Base-by-base conservation (phyloP, 257 asterid species). In the Jasminum sambac region DNA sequence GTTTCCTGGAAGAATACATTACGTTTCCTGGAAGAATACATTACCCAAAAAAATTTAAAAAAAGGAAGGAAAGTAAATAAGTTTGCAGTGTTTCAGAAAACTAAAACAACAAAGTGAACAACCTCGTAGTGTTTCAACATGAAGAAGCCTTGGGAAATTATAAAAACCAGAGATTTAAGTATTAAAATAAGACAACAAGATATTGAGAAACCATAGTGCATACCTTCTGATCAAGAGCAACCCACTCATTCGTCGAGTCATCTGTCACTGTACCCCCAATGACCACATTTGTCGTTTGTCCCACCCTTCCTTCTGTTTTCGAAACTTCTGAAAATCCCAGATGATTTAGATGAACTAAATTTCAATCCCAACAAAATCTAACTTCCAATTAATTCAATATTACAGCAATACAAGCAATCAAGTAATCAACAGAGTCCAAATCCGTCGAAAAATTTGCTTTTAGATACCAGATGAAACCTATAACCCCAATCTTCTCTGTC, bases 191-290 rank as follows among this genome's bases (percentile, higher is more conserved):
- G 26, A 38, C 55, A 55, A 25, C 16, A 60, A 68, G 36, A 55
- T 23, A 58, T 52, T 19, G 39, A 58, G 67, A 43, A 6, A 42
- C 48, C 16, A 55, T n/a, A 48, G 63, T 55, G 30, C 67, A 5
- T 64, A 92, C 98, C 96, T 91, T 91, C 77, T 91, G 79, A 76
- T 89, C 96, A 37, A 91, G 75, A 70, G 81, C 71, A 72, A 91
- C 78, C 95, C 98, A 91, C 85, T 89, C 98, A 66, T 86, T 86
- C 36, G 89, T 78, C 6, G 98, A 83, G 82, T 89, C 95, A 74
- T 91, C 95, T 0, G 88, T 72, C 55, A 88, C 92, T 10, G 98
- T 91, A 48, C 96, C 98, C 60, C 98, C 98, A 55, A 91, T 89
- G 21, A 91, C 91, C 66, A 91, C 83, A 71, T 91, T 89, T 19